phyloP scores from a whole-genome alignment of 2,329 filamentous ascomycete species.

The Escovopsis sp. region DNA sequence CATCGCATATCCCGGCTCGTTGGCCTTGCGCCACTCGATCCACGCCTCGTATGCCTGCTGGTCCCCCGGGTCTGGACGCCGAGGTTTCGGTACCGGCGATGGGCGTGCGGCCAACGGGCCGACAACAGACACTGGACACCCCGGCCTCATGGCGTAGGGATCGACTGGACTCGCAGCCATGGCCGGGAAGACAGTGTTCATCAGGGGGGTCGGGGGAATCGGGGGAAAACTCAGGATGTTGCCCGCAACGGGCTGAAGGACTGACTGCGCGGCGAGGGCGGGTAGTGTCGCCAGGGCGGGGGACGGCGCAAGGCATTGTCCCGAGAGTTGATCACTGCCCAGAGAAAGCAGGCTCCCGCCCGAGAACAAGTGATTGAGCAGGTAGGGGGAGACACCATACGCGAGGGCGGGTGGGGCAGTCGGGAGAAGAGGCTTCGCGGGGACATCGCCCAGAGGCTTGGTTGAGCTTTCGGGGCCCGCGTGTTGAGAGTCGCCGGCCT shows the following conservation, averaged over 20 bases:
- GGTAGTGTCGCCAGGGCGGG: not conserved
- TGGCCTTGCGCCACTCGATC: slow-evolving; percentile 33
- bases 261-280: not conserved
- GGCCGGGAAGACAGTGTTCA: not conserved
- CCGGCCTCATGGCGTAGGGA: not conserved
- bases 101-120: not conserved
- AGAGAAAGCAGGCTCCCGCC: not conserved
- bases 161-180: not conserved
- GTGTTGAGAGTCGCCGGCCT: too few relatives aligned
- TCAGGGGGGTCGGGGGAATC: not conserved
- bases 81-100: slow-evolving; percentile 24
- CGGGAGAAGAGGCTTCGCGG: not conserved
- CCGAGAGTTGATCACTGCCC: not conserved
- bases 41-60: slow-evolving; percentile 34
- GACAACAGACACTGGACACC: not conserved
- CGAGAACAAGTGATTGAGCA: not conserved
- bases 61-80: slow-evolving; percentile 22
- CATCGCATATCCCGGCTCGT: slow-evolving; percentile 32
- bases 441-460: too few relatives aligned
- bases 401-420: not conserved
- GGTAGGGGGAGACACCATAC: not conserved
- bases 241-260: slow-evolving; percentile 1
- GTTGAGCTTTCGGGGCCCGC: too few relatives aligned
- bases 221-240: slow-evolving; percentile 1
- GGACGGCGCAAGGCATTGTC: not conserved